Base-by-base conservation (phyloP, 2,329 filamentous ascomycete genomes). In the Trichoderma koningii region DNA sequence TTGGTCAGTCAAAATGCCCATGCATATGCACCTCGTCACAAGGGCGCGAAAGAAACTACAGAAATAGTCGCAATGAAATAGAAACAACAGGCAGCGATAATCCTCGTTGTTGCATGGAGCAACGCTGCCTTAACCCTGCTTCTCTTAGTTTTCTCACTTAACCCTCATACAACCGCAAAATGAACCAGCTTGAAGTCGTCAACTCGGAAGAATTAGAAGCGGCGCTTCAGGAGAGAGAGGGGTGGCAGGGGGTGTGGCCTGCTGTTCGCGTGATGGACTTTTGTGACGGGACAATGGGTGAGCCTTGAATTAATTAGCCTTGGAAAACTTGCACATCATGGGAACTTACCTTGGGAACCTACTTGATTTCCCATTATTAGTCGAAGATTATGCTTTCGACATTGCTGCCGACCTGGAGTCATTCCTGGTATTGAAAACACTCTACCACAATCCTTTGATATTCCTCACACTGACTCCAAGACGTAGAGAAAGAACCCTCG, bases 161-260 rank as follows among this genome's bases (percentile, higher is more conserved):
- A n/a, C n/a, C n/a, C n/a, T 30, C 23, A n/a, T 26, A 12, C 3
- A 26, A 44, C 1, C 15, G 38, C 38, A 21, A 23, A 2, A 55
- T 55, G 52, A 55, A 55, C 1, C 52, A 55, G n/a, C 19, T 17
- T n/a, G 52, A 42, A 42, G 19, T 55, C 4, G n/a, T 55, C 21
- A n/a, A 55, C 7, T 3, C 1, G 34, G 26, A 28, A 7, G 38
- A 42, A 17, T 21, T 55, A 21, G 52, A 55, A 42, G 52, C 5
- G 21, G 52, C 52, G 21, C 52, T 55, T 44, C 34, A 55, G 21
- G 52, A 55, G 26, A 55, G 52, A 15, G 52, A 55, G 9, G 19
- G 42, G n/a, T 55, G 52, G 52, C 52, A 55, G 26, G 52, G 52
- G 6, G 17, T 44, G 14, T 55, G 52, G 52, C 52, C 52, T 19